Conservation (phyloP, 495 filamentous ascomycete species). For the Viridothelium virens region DNA sequence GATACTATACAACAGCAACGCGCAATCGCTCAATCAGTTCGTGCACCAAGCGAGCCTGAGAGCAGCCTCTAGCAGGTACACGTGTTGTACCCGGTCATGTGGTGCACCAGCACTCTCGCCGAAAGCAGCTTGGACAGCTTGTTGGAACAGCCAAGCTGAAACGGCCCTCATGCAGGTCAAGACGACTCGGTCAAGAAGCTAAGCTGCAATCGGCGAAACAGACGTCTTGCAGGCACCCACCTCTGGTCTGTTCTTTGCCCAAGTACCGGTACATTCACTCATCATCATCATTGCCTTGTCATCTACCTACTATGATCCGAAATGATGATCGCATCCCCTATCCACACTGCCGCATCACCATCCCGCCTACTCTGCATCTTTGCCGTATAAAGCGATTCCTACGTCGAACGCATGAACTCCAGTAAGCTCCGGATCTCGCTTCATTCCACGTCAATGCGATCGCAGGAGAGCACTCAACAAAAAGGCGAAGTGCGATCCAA, state of each 20-base stretch:
- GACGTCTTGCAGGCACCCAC: background rate
- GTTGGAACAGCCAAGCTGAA: conserved; percentile 7
- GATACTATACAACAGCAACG: too few relatives aligned
- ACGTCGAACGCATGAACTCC: conserved; percentile 5
- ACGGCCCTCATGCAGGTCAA: background rate
- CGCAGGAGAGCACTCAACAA: background rate
- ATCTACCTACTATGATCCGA: background rate
- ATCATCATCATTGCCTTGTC: background rate
- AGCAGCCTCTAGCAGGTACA: background rate
- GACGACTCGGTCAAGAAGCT: background rate
- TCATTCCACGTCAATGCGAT: background rate
- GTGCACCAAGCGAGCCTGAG: background rate
- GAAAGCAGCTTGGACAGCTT: background rate
- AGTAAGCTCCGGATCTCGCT: background rate
- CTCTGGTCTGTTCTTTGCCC: background rate
- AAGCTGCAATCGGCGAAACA: background rate
- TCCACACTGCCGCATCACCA: background rate
- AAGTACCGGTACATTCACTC: conserved; percentile 1
- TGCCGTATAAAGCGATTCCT: background rate
- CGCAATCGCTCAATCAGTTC: background rate
- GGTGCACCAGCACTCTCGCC: background rate
- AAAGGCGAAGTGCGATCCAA: background rate
- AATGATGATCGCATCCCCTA: background rate
- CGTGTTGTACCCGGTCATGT: background rate
- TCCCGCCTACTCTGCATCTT: background rate